Evolutionary conservation across 1,284 basidiomycete genomes (phyloP).

Genomic region (Ceratobasidium sp.): DNA sequence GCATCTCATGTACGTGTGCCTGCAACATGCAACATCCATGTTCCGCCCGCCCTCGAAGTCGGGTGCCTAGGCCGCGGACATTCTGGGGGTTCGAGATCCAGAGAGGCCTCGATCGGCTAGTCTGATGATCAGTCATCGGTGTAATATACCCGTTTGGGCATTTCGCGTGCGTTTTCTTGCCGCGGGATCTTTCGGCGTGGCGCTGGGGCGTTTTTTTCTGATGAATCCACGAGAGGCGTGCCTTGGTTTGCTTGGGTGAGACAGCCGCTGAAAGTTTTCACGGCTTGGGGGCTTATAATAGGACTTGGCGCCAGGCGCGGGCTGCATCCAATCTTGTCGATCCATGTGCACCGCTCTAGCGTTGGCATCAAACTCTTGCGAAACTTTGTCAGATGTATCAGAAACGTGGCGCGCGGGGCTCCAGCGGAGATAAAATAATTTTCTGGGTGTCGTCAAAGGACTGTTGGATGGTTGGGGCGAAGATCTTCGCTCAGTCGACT

Average conservation of each 20-base stretch:
- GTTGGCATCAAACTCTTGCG: neutral
- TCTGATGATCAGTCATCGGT: slow-evolving; percentile 5
- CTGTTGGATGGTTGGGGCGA: no score
- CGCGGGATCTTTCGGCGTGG: slow-evolving; percentile 3
- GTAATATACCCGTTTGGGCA: neutral
- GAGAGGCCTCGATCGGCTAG: neutral
- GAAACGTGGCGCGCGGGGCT: neutral
- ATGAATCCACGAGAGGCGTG: neutral
- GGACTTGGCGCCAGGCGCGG: neutral
- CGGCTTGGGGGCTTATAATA: slow-evolving; percentile 1
- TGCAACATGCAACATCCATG: neutral
- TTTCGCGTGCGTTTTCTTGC: neutral
- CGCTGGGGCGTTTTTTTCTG: neutral
- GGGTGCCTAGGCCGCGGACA: slow-evolving; percentile 8
- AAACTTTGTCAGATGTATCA: neutral
- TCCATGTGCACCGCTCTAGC: no score
- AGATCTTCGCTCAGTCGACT: no score
- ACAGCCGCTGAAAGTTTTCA: slow-evolving; percentile 7
- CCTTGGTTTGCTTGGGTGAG: neutral
- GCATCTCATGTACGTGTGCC: slow-evolving; percentile 1
- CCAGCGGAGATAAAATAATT: slow-evolving; percentile 10
- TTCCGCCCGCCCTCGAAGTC: neutral
- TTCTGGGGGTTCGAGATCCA: neutral
- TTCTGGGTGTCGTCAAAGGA: neutral
- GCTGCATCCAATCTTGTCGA: neutral